Evolutionary conservation across 441 rosid species (phyloP).

Genomic region (Brassica hybrid): DNA sequence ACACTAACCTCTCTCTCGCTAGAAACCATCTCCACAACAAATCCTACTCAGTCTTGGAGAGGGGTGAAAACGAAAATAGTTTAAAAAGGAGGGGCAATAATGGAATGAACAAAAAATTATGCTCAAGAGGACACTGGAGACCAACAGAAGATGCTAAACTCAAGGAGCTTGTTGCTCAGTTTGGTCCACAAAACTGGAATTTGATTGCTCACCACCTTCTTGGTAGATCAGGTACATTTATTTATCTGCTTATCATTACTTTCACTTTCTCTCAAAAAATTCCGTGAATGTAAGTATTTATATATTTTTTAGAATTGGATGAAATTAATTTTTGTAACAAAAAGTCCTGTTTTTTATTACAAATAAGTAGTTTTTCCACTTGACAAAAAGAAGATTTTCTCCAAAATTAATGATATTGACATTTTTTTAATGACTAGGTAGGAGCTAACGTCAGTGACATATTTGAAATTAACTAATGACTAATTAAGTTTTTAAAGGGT

Average conservation of each 20-base stretch:
- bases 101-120: conserved; percentile 31
- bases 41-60: conserved; percentile 32
- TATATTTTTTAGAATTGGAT: not conserved
- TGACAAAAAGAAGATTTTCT: not conserved
- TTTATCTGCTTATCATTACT: not conserved
- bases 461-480: not conserved
- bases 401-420: not conserved
- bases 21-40: conserved; percentile 20
- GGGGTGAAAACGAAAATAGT: not conserved
- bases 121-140: conserved; percentile 92
- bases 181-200: conserved; percentile 98
- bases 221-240: conserved; percentile 85
- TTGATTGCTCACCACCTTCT: conserved; percentile 82
- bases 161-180: conserved; percentile 78
- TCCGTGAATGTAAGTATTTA: not conserved
- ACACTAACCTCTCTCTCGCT: conserved; percentile 21
- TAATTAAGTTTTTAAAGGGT: not conserved
- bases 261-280: not conserved
- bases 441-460: not conserved
- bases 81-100: conserved; percentile 23
- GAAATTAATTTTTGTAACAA: not conserved
- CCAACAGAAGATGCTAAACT: conserved; percentile 96
- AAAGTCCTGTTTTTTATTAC: too few relatives aligned
- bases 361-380: not conserved
- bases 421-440: not conserved